These are phyloP conservation scores for Apiosordaria backusii DNA, from an alignment of 495 filamentous ascomycete species.

Conservation along the genomic window DNA sequence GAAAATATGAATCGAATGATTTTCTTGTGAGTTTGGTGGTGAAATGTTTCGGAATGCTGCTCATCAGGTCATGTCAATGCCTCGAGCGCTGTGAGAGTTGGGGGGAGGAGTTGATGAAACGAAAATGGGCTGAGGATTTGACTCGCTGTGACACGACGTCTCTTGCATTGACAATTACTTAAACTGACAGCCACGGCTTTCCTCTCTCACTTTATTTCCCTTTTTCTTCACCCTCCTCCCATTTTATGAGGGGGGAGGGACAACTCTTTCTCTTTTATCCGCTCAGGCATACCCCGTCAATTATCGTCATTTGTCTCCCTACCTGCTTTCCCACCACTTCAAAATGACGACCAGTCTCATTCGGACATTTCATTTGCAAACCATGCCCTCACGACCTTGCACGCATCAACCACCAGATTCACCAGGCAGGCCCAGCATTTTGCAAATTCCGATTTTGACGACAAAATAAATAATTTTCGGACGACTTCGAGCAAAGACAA, in stretches of 20 bases:
- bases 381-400: neutral
- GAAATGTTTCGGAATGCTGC: slow-evolving; percentile 6
- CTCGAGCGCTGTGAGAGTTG: neutral
- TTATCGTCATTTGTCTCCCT: neutral
- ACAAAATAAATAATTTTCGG: neutral
- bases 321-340: neutral
- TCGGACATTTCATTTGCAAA: neutral
- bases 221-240: neutral
- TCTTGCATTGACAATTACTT: neutral
- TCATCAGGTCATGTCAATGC: slow-evolving; percentile 3
- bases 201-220: neutral
- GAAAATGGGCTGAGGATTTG: neutral
- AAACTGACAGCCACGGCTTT: neutral
- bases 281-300: neutral
- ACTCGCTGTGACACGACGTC: neutral
- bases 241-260: neutral
- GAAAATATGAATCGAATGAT: slow-evolving; percentile 9
- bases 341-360: neutral
- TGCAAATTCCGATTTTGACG: neutral
- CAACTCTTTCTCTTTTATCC: neutral
- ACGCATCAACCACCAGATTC: neutral
- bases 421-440: neutral
- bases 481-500: neutral
- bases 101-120: slow-evolving; percentile 6
- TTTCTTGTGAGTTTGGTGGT: neutral